Evolutionary conservation across 2,329 filamentous ascomycete genomes (phyloP), one percentile per base, ranked within the genome.

Genomic region (Elsinoe arachidis): DNA sequence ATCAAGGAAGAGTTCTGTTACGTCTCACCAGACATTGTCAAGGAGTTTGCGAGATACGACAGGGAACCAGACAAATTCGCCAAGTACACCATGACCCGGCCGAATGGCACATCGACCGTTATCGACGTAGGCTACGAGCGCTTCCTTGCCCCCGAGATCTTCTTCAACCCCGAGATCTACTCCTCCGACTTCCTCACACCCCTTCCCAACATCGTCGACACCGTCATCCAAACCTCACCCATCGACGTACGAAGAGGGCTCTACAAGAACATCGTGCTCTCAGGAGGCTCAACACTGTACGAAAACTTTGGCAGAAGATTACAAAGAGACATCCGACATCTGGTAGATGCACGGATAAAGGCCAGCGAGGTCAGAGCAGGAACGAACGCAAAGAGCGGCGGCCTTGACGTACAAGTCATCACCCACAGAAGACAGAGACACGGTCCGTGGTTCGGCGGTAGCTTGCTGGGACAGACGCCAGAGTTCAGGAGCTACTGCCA

Each of bases 81-180:
- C 66, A 90, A 96, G 76, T 91, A 99, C 74, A 84, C 86, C 17
- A 90, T 96, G 59, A 84, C 83, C 58, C 85, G 93, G 60, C 86
- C 90, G 23, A 92, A 91, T 65, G 93, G 93, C 61, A 86, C 88
- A 65, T 85, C 88, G 65, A 85, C 92, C 19, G 82, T 79, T 1
- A 90, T 99, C 47, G 95, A 99, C 67, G 88, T 99, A 55, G 93
- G 93, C 55, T 99, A 97, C 75, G 93, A 99, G 74, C 88, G 93
- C 34, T 99, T 99, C 80, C 80, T 99, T 60, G 93, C 93, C 2
- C 95, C 95, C 21, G 93, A 99, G 73, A 99, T 99, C 69, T 99
- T 99, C 76, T 99, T 99, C 83, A 99, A 99, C 75, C 93, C 93
- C 30, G 93, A 99, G 76, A 99, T 99, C 68, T 97, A 97, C 80